These are phyloP conservation scores for Ascochyta fabae DNA, from an alignment of 2,329 filamentous ascomycete species.

Conservation along the genomic window DNA sequence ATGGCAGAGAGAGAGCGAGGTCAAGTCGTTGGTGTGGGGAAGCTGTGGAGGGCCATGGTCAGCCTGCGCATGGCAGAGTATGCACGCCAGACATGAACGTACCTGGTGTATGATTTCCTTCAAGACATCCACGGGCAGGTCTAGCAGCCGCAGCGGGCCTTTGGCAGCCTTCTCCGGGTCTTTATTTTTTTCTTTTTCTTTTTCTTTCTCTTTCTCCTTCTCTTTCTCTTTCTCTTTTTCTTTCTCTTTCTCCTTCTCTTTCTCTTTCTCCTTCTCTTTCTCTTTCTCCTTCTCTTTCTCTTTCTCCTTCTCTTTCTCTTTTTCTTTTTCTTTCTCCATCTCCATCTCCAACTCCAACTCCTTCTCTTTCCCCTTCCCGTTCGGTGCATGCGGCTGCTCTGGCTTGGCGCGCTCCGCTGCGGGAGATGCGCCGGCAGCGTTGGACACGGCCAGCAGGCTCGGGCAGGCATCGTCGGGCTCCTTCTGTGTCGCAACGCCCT, in stretches of 20 bases:
- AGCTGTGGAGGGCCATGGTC: slow-evolving; percentile 58
- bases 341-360: too few species aligned
- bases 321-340: too few species aligned
- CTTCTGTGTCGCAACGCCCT: slow-evolving; percentile 18
- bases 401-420: slow-evolving; percentile 24
- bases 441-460: slow-evolving; percentile 10
- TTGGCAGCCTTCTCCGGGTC: slow-evolving; percentile 43
- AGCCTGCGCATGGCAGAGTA: slow-evolving; percentile 16
- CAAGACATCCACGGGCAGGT: slow-evolving; percentile 78
- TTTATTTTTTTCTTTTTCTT: too few species aligned
- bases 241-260: slow-evolving; percentile 45
- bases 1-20: slow-evolving; percentile 77
- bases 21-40: slow-evolving; percentile 81
- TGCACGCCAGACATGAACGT: slow-evolving; percentile 29
- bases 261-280: too few species aligned
- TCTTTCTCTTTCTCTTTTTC: not conserved
- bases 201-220: too few species aligned
- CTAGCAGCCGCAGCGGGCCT: slow-evolving; percentile 69
- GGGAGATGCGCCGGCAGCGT: slow-evolving; percentile 13
- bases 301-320: too few species aligned
- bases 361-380: slow-evolving; percentile 52
- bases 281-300: too few species aligned
- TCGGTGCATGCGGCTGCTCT: slow-evolving; percentile 47
- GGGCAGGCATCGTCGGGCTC: slow-evolving; percentile 22
- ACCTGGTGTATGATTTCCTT: slow-evolving; percentile 82